Evolutionary conservation across 257 asterid species (phyloP).

Genomic region (Leptodermis oblonga): DNA sequence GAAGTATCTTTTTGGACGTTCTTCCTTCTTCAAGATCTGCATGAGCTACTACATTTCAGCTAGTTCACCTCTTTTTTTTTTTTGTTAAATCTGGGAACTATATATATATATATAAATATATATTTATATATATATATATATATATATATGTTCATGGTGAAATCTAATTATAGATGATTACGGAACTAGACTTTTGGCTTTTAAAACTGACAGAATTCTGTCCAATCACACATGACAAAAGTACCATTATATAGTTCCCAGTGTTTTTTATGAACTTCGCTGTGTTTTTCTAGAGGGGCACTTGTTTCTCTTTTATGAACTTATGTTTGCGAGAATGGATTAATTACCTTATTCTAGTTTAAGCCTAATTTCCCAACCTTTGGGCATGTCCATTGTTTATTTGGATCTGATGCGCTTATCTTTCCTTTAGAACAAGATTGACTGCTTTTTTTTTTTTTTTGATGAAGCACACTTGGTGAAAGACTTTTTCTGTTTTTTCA

Average conservation of each 20-base stretch:
- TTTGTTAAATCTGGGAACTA: background rate
- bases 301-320: too few species aligned
- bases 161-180: background rate
- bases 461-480: too few species aligned
- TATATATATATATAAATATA: too few species aligned
- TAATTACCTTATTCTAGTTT: too few species aligned
- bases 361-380: too few species aligned
- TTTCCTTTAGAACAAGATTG: background rate
- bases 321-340: too few species aligned
- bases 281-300: background rate
- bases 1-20: background rate
- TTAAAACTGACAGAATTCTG: background rate
- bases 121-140: too few species aligned
- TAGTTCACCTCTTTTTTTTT: background rate
- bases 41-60: background rate
- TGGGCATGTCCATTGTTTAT: too few species aligned
- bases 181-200: background rate
- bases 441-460: background rate
- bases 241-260: background rate
- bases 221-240: background rate
- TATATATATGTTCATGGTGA: conserved; percentile 2
- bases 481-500: too few species aligned
- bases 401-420: too few species aligned
- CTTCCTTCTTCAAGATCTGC: background rate
- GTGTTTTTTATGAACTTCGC: background rate